Base-by-base conservation (phyloP, 2,329 filamentous ascomycete genomes). In the Chlorencoelia australis region DNA sequence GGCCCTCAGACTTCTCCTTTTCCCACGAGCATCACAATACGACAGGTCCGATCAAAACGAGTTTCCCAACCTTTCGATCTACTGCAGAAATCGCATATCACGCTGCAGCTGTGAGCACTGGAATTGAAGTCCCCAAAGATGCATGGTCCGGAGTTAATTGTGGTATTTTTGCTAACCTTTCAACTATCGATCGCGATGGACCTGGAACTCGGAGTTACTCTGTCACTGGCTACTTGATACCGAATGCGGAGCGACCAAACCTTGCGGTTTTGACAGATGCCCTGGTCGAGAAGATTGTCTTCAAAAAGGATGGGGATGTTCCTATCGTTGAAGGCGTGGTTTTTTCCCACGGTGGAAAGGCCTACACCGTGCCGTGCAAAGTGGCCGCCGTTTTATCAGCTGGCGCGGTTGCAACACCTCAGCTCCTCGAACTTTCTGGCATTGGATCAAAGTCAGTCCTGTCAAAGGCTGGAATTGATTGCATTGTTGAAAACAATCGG, bases 241-340 rank as follows among this genome's bases (percentile, higher is more conserved):
- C 42, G 11, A 37, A 24, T 24, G 33, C 32, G 3, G 24, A 16
- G 7, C 26, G 49, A 19, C 18, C 35, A 4, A 94, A 94, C 64
- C 61, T 94, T 56, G 87, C 82, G 28, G 68, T 94, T 40, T 66
- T 94, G 39, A 91, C 83, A 53, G 79, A 89, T 53, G 81, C 85
- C 13, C 87, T 83, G 75, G 85, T 93, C 41, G 82, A 75, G 56
- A 82, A 78, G 58, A 64, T 94, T 55, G 30, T 39, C 7, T 26
- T 43, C 5, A 19, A 40, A 7, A 26, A 34, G 4, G 15, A 18
- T 5, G 36, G 20, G 9, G 24, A 35, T 6, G 21, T 37, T 10
- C n/a, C n/a, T n/a, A n/a, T n/a, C n/a, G n/a, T n/a, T n/a, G n/a
- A n/a, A n/a, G n/a, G n/a, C n/a, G n/a, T n/a, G n/a, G n/a, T n/a